phyloP scores from a whole-genome alignment of 1,284 basidiomycete species.

The Ceratobasidium sp. region DNA sequence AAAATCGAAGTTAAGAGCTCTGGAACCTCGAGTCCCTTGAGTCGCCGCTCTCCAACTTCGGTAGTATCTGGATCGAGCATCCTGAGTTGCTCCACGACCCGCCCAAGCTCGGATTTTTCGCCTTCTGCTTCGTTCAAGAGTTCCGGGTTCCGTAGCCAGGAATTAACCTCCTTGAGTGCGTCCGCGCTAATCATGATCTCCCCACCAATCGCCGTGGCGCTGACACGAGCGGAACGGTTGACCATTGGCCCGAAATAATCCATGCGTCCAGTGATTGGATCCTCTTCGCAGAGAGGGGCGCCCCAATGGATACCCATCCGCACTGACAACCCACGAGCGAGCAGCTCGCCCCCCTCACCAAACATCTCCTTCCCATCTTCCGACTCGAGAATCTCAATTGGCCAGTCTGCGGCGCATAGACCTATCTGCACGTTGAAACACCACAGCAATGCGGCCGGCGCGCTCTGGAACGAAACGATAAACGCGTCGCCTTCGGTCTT shows the following conservation, averaged over 20 bases:
- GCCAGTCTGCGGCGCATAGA: constrained; percentile 92
- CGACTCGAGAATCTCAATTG: constrained; percentile 92
- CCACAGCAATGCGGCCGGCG: constrained; percentile 92
- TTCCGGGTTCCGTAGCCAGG: constrained; percentile 55
- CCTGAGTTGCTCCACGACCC: constrained; percentile 67
- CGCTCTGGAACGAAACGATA: constrained; percentile 97
- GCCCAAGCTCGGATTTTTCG: constrained; percentile 53
- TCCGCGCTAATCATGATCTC: constrained; percentile 96
- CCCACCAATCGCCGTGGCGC: constrained; percentile 88
- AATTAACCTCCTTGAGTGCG: constrained; percentile 85
- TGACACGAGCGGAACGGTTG: constrained; percentile 91
- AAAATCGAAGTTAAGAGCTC: constrained; percentile 90
- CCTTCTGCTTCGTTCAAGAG: constrained; percentile 44
- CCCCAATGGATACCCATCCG: constrained; percentile 99
- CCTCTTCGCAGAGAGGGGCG: constrained; percentile 89
- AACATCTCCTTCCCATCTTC: constrained; percentile 90
- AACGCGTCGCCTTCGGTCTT: constrained; percentile 99
- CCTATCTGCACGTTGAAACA: constrained; percentile 90
- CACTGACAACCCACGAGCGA: constrained; percentile 92
- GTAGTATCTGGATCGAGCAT: constrained; percentile 82
- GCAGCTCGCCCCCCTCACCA: constrained; percentile 77
- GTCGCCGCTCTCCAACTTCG: constrained; percentile 88
- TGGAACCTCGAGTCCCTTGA: constrained; percentile 94
- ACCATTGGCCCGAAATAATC: constrained; percentile 97
- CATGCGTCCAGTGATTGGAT: constrained; percentile 96